phyloP scores from a whole-genome alignment of 371 early-diverging fungal genomes.

The Fennellomyces sp. region DNA sequence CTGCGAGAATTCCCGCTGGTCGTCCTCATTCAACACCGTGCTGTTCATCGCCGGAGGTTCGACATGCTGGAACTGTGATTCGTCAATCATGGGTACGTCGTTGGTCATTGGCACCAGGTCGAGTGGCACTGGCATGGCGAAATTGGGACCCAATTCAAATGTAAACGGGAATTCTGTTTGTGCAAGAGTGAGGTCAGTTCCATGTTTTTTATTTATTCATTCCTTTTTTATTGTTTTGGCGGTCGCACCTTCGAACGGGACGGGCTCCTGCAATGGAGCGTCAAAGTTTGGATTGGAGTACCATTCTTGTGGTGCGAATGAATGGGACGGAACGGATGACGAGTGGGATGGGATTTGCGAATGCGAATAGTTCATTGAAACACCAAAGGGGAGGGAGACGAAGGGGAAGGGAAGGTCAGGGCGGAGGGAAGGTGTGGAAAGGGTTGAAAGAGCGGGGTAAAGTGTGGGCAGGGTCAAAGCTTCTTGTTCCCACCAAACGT shows the following conservation, averaged over 20 bases:
- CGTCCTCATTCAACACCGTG: slow-evolving; percentile 39
- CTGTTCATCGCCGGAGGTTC: background rate
- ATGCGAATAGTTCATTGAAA: slow-evolving; percentile 16
- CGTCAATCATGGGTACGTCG: slow-evolving; percentile 7
- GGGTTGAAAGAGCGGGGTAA: too few species aligned
- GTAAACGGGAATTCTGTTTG: slow-evolving; percentile 51
- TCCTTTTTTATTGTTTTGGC: too few species aligned
- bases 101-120: slow-evolving; percentile 29
- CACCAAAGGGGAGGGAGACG: slow-evolving; percentile 5
- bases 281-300: slow-evolving; percentile 7
- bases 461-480: too few species aligned
- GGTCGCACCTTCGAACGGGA: slow-evolving; percentile 51
- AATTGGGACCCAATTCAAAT: slow-evolving; percentile 49
- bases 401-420: slow-evolving; percentile 1
- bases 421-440: background rate
- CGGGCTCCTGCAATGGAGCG: slow-evolving; percentile 47
- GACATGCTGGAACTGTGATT: slow-evolving; percentile 14
- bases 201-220: too few species aligned
- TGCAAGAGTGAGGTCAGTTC: too few species aligned
- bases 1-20: slow-evolving; percentile 42
- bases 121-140: slow-evolving; percentile 48
- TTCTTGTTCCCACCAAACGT: too few species aligned
- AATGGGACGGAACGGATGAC: background rate
- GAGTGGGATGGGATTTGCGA: background rate
- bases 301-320: background rate